These are phyloP conservation scores for Monosporascus sp. DNA, from an alignment of 2,329 filamentous ascomycete genomes.

Conservation along the genomic window DNA sequence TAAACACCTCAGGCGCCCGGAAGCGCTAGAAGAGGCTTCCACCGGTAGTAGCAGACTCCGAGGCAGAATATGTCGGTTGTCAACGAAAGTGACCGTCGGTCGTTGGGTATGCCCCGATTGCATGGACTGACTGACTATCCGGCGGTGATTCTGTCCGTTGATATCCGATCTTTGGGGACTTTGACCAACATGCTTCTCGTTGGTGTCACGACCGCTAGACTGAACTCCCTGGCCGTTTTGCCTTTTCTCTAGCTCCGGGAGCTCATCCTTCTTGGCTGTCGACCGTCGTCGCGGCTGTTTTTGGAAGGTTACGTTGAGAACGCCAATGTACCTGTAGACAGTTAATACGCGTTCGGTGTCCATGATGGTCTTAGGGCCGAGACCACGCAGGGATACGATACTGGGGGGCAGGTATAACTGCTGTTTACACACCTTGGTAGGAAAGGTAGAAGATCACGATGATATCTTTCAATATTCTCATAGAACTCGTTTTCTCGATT, in stretches of 20 bases:
- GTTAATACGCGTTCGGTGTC: conserved; percentile 16
- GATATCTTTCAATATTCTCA: conserved; percentile 86
- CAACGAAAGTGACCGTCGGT: conserved; percentile 87
- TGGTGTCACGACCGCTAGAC: conserved; percentile 22
- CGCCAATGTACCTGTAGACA: conserved; percentile 77
- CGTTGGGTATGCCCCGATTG: conserved; percentile 60
- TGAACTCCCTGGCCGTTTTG: conserved; percentile 29
- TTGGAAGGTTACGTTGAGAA: conserved; percentile 92
- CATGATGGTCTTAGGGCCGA: neutral
- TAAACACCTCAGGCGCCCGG: conserved; percentile 31
- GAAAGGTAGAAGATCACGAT: conserved; percentile 85
- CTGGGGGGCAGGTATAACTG: conserved; percentile 11
- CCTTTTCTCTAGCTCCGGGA: conserved; percentile 19
- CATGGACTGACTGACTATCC: conserved; percentile 70
- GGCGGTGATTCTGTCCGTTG: conserved; percentile 26
- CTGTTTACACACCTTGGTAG: conserved; percentile 65
- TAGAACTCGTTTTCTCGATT: conserved; percentile 99
- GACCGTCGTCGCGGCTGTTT: conserved; percentile 69
- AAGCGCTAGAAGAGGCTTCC: conserved; percentile 31
- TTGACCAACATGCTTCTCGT: conserved; percentile 6
- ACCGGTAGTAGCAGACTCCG: conserved; percentile 69
- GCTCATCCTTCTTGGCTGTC: conserved; percentile 46
- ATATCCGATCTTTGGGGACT: conserved; percentile 12
- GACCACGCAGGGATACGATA: neutral
- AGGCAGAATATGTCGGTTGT: conserved; percentile 90